phyloP scores from a whole-genome alignment of 495 filamentous ascomycete genomes.

The Umbilicaria muhlenbergii region DNA sequence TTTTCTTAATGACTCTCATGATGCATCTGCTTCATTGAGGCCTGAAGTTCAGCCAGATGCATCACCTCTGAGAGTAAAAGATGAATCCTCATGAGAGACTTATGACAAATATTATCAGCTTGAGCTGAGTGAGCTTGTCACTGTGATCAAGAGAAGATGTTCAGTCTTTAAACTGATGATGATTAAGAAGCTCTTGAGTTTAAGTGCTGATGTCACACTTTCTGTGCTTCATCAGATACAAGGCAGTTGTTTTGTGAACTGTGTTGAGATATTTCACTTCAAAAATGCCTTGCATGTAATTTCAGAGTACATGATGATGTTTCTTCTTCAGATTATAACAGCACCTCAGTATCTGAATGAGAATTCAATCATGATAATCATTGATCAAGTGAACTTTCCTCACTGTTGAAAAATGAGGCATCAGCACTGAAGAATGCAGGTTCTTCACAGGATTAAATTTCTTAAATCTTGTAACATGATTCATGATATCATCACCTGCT shows the following conservation, averaged over 20 bases:
- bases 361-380: background rate
- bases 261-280: background rate
- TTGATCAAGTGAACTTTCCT: no score
- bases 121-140: no score
- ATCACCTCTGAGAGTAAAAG: no score
- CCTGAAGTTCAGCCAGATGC: no score
- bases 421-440: background rate
- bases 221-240: background rate
- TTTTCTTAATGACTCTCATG: no score
- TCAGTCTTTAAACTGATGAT: no score
- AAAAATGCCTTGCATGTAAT: background rate
- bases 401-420: background rate
- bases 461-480: background rate
- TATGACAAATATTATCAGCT: no score
- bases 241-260: background rate
- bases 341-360: background rate
- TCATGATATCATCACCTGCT: constrained; percentile 1
- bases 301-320: background rate
- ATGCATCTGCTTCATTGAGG: no score
- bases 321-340: background rate
- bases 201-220: no score
- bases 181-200: no score
- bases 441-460: background rate
- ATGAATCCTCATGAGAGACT: no score
- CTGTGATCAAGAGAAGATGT: no score